These are phyloP conservation scores for Malus hybrid DNA, from an alignment of 331 rosid species.

Conservation along the genomic window DNA sequence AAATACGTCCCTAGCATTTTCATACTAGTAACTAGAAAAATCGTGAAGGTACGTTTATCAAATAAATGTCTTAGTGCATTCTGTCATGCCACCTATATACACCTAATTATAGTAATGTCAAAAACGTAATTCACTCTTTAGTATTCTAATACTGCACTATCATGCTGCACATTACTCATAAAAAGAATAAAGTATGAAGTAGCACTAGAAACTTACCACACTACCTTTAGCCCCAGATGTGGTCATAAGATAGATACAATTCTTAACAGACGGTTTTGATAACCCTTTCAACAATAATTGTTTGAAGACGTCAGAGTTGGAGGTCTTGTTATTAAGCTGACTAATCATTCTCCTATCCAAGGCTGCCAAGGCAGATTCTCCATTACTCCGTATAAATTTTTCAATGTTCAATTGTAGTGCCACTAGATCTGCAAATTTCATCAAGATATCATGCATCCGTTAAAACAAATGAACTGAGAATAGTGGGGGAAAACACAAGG, in stretches of 20 bases:
- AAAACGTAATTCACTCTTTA: background rate
- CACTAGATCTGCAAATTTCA: slow-evolving; percentile 46
- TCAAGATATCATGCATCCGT: background rate
- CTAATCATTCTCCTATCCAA: slow-evolving; percentile 85
- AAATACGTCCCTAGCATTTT: background rate
- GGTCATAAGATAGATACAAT: slow-evolving; percentile 94
- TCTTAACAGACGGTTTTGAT: slow-evolving; percentile 69
- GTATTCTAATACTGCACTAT: background rate
- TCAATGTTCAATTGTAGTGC: slow-evolving; percentile 65
- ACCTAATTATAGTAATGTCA: background rate
- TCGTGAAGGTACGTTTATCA: background rate
- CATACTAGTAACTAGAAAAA: background rate
- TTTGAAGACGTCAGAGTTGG: slow-evolving; percentile 66
- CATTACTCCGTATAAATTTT: slow-evolving; percentile 58
- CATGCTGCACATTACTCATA: background rate
- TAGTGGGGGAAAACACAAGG: background rate
- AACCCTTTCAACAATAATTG: slow-evolving; percentile 65
- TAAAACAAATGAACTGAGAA: background rate
- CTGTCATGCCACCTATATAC: no score
- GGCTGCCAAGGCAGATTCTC: slow-evolving; percentile 81
- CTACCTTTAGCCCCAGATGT: slow-evolving; percentile 98
- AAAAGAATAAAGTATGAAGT: background rate
- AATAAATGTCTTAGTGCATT: background rate
- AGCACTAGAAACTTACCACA: slow-evolving; percentile 44
- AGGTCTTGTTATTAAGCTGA: slow-evolving; percentile 61